Evolutionary conservation across 805 yeast species (phyloP), one percentile per base, ranked within the genome.

Genomic region (Candida koratica): DNA sequence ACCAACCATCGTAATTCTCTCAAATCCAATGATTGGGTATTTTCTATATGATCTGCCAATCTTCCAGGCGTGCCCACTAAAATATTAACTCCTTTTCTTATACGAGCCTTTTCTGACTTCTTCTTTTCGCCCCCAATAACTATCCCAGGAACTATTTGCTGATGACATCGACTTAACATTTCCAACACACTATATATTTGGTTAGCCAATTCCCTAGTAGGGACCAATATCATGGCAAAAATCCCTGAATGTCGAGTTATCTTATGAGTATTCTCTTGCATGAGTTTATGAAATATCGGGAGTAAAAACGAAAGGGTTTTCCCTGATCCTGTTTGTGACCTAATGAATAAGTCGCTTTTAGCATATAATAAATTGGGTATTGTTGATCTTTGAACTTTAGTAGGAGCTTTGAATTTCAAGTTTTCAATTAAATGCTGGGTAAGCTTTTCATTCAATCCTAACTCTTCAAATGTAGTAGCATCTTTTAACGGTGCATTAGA

Each of bases 71-170:
- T 93, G 9, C 95, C 97, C 27, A 93, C 94, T n/a, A 93, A 71
- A 22, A 93, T 79, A 58, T 93, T 93, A 22, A 89, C 95, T 46
- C 99, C 99, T 58, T 90, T 90, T 54, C 99, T 75, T 22, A 93
- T 62, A 51, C 99, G 68, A 1, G 97, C 97, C 71, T 93, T 93
- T 59, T 93, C 99, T 2, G 95, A 76, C 54, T 93, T 94, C 59
- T 90, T 90, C 73, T 90, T 89, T 56, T 93, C 99, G 43, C 99
- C 99, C 53, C 99, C 99, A 61, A 88, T 88, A 17, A 93, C 95
- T 26, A 89, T 77, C 25, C 97, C 96, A 1, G 98, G 97, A 4
- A 94, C 98, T 28, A 93, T 73, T 58, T 84, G 77, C 53, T 85
- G 95, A 55, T 90, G 82, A 53, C 89, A 77, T 37, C 83, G 72